A percentile compares a stretch with the other conserved stretches of the same genome.
Evolutionary conservation across 2,329 filamentous ascomycete species (phyloP).

Genomic region (Exophiala viscosa): DNA sequence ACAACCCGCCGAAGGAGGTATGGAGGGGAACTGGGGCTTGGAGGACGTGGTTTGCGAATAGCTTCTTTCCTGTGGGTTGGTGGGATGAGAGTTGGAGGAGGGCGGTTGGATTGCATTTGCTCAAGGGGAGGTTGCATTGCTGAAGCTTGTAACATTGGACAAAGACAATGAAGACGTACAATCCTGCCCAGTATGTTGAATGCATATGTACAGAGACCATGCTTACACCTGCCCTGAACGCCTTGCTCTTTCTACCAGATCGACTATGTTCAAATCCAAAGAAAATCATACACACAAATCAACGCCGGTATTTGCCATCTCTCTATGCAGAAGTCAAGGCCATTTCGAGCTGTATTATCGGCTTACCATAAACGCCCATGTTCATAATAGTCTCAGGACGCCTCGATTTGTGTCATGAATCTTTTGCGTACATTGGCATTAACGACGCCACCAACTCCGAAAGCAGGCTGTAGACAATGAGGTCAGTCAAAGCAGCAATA

Average conservation of each 20-base stretch:
- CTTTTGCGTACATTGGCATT: slow-evolving; percentile 51
- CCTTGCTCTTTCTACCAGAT: too few relatives aligned
- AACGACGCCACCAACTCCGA: slow-evolving; percentile 81
- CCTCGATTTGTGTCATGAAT: slow-evolving; percentile 26
- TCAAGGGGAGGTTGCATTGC: slow-evolving; percentile 6
- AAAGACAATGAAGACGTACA: too few relatives aligned
- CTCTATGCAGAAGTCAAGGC: too few relatives aligned
- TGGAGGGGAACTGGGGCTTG: slow-evolving; percentile 22
- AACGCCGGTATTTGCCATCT: too few relatives aligned
- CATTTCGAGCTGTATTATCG: too few relatives aligned
- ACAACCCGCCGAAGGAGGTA: slow-evolving; percentile 13
- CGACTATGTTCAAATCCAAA: too few relatives aligned
- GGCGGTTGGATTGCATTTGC: slow-evolving; percentile 17
- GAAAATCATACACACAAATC: too few relatives aligned
- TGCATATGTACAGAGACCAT: too few relatives aligned
- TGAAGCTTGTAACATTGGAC: too few relatives aligned
- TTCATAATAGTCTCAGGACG: neutral
- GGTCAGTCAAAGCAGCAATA: neutral
- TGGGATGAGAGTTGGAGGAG: slow-evolving; percentile 22
- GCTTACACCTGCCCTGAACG: too few relatives aligned
- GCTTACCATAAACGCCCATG: too few relatives aligned
- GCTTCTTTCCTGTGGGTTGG: slow-evolving; percentile 17
- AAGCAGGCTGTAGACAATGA: slow-evolving; percentile 62
- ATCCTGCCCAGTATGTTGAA: too few relatives aligned
- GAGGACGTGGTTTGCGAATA: slow-evolving; percentile 21